phyloP scores from a whole-genome alignment of 768 basidiomycete species.

The Trametes cingulata region DNA sequence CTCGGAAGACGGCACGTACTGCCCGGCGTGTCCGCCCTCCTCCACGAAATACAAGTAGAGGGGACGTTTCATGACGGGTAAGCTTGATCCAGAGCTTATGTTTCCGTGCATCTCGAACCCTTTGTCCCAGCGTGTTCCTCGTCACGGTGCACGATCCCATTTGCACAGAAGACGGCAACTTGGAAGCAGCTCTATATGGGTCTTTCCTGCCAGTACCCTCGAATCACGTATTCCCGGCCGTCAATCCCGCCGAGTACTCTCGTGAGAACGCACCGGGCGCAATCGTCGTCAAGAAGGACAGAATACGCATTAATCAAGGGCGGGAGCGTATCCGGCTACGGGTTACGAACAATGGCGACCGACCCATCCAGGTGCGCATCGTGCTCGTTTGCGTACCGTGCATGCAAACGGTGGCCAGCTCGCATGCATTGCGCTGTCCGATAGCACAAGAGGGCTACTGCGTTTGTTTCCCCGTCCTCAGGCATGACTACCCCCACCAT shows the following conservation, averaged over 20 bases:
- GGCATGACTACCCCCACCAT: no score
- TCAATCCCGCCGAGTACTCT: slow-evolving; percentile 49
- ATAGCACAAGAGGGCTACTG: no score
- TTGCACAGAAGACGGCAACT: slow-evolving; percentile 76
- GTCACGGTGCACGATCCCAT: slow-evolving; percentile 97
- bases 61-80: slow-evolving; percentile 90
- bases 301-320: slow-evolving; percentile 76
- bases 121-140: slow-evolving; percentile 71
- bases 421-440: no score
- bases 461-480: no score
- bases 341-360: slow-evolving; percentile 90
- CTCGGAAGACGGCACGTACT: slow-evolving; percentile 90
- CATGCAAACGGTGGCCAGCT: no score
- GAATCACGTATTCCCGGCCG: slow-evolving; percentile 60
- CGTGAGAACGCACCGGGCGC: slow-evolving; percentile 70
- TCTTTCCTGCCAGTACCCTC: slow-evolving; percentile 87
- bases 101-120: not conserved
- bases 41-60: slow-evolving; percentile 93
- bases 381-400: not conserved
- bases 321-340: slow-evolving; percentile 66
- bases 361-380: slow-evolving; percentile 79
- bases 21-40: slow-evolving; percentile 68
- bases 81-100: slow-evolving; percentile 20
- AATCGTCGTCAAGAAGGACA: slow-evolving; percentile 61
- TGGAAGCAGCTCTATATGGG: slow-evolving; percentile 87